These are phyloP conservation scores for Tuber melanosporum DNA, from an alignment of 495 filamentous ascomycete species.

Conservation along the genomic window DNA sequence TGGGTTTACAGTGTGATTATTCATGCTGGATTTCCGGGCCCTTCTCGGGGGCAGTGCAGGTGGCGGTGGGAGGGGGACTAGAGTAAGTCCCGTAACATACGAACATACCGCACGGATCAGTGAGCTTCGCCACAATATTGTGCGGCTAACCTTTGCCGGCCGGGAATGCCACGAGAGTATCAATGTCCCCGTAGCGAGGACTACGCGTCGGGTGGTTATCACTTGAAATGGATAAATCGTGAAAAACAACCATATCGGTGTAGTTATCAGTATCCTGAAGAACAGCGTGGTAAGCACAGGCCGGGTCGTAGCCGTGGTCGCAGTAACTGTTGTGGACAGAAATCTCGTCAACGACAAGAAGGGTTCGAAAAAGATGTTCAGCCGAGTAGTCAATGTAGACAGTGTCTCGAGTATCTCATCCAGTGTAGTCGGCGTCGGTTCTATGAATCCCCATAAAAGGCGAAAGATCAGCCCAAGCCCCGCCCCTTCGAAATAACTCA, in stretches of 20 bases:
- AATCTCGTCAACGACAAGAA: slow-evolving; percentile 84
- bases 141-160: slow-evolving; percentile 74
- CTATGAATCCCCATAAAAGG: slow-evolving; percentile 7
- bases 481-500: neutral
- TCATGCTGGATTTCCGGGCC: slow-evolving; percentile 19
- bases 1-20: slow-evolving; percentile 14
- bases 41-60: slow-evolving; percentile 34
- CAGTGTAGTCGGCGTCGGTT: slow-evolving; percentile 55
- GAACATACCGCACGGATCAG: slow-evolving; percentile 59
- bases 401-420: slow-evolving; percentile 95
- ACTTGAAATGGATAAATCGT: slow-evolving; percentile 76
- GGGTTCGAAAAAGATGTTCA: slow-evolving; percentile 86
- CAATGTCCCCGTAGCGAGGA: slow-evolving; percentile 72
- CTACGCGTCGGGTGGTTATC: slow-evolving; percentile 77
- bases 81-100: slow-evolving; percentile 70
- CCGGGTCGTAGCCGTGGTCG: slow-evolving; percentile 83
- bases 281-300: slow-evolving; percentile 89
- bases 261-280: slow-evolving; percentile 77
- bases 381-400: slow-evolving; percentile 76
- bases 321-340: slow-evolving; percentile 80
- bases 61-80: slow-evolving; percentile 47
- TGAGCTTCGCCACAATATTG: slow-evolving; percentile 83
- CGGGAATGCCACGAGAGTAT: slow-evolving; percentile 85
- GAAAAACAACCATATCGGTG: slow-evolving; percentile 76
- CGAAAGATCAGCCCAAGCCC: slow-evolving; percentile 10